Evolutionary conservation across 495 filamentous ascomycete genomes (phyloP).

Genomic region (Podospora didyma): DNA sequence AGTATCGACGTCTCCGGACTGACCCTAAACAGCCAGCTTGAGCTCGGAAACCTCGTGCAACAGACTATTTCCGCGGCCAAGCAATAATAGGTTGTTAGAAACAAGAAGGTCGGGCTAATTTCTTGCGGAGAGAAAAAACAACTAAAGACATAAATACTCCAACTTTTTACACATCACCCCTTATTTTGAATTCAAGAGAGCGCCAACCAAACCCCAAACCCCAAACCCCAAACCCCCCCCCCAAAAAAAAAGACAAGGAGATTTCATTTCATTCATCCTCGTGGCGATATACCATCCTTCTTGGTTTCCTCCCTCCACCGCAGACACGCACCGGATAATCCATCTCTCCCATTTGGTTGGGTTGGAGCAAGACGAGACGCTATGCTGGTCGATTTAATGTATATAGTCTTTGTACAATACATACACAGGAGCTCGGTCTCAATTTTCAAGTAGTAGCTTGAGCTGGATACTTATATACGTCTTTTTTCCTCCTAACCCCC

Average conservation of each 20-base stretch:
- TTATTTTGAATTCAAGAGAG: too few relatives aligned
- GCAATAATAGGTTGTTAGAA: neutral
- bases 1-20: slow-evolving; percentile 28
- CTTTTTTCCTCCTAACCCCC: too few relatives aligned
- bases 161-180: too few relatives aligned
- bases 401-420: slow-evolving; percentile 7
- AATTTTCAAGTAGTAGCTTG: neutral
- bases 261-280: slow-evolving; percentile 10
- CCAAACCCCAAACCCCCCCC: too few relatives aligned
- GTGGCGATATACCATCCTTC: neutral
- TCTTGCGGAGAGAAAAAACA: neutral
- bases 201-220: too few relatives aligned
- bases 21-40: slow-evolving; percentile 29
- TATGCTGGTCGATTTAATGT: neutral
- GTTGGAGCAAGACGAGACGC: neutral
- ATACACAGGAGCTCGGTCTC: slow-evolving; percentile 5
- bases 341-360: too few relatives aligned
- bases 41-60: slow-evolving; percentile 29
- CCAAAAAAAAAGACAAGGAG: neutral
- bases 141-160: neutral
- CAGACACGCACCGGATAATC: neutral
- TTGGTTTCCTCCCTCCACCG: neutral
- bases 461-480: neutral
- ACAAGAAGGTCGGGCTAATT: neutral
- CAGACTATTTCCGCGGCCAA: slow-evolving; percentile 14